These are phyloP conservation scores for Tribonema minus DNA, from an alignment of 108 stramenopile species.

Conservation along the genomic window DNA sequence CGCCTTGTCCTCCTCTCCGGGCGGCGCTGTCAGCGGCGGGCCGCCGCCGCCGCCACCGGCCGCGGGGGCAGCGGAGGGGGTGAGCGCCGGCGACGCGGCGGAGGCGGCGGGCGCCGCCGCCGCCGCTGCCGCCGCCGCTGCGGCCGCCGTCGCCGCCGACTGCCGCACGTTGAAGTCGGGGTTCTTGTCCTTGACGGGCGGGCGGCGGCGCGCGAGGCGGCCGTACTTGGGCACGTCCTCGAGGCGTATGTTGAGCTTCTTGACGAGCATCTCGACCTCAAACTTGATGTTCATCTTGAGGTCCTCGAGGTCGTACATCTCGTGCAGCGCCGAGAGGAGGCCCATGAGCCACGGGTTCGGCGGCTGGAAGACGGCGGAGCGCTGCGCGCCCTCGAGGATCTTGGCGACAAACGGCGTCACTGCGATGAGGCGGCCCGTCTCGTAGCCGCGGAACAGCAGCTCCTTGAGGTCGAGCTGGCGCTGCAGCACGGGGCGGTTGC, in stretches of 20 bases:
- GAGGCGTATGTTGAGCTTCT: slow-evolving; percentile 83
- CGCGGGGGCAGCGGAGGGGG: neutral
- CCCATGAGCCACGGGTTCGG: slow-evolving; percentile 99
- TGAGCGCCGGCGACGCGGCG: neutral
- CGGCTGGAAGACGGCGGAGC: slow-evolving; percentile 71
- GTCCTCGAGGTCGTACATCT: slow-evolving; percentile 85
- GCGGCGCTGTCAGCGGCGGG: too few species aligned
- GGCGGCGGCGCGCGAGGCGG: slow-evolving; percentile 48
- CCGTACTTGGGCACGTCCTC: slow-evolving; percentile 77
- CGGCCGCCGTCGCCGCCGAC: neutral
- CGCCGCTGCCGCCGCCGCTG: neutral
- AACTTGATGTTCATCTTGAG: slow-evolving; percentile 99
- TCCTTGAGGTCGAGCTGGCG: slow-evolving; percentile 95
- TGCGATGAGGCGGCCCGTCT: slow-evolving; percentile 93
- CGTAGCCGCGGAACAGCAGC: slow-evolving; percentile 85
- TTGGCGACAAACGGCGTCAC: slow-evolving; percentile 97
- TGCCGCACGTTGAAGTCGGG: slow-evolving; percentile 89
- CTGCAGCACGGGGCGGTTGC: slow-evolving; percentile 92
- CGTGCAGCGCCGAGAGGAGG: slow-evolving; percentile 81
- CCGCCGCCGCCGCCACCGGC: neutral
- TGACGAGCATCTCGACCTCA: slow-evolving; percentile 96
- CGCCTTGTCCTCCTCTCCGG: neutral
- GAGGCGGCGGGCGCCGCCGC: neutral
- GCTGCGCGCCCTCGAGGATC: slow-evolving; percentile 90
- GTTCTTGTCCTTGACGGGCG: slow-evolving; percentile 86